Percentiles rank a stretch among this genome's conserved stretches.
These are phyloP conservation scores for Astrocystis sublimbata DNA, from an alignment of 495 filamentous ascomycete genomes.

Conservation along the genomic window DNA sequence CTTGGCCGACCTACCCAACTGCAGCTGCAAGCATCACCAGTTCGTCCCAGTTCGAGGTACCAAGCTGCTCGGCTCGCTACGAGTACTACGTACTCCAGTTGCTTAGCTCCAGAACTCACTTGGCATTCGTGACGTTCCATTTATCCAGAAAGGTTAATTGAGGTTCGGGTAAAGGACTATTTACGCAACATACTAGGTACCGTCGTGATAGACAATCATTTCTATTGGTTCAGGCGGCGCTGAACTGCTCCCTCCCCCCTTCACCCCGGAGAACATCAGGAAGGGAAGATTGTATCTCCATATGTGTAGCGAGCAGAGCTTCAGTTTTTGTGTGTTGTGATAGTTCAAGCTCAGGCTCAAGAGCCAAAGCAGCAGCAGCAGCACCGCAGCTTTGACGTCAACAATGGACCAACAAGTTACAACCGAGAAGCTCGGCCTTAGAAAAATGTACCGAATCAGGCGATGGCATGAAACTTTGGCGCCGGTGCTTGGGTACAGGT, in stretches of 20 bases:
- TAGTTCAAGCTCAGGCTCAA: too few relatives aligned
- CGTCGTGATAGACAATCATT: too few relatives aligned
- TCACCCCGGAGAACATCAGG: too few relatives aligned
- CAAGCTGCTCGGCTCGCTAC: not conserved
- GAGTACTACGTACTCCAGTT: not conserved
- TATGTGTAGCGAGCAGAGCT: too few relatives aligned
- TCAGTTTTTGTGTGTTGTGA: too few relatives aligned
- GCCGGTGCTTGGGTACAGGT: not conserved
- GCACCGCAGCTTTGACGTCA: slow-evolving; percentile 4
- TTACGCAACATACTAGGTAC: not conserved
- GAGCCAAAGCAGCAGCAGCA: too few relatives aligned
- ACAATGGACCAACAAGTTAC: not conserved
- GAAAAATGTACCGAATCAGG: not conserved
- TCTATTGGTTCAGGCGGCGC: too few relatives aligned
- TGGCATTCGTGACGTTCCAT: not conserved
- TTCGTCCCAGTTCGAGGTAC: not conserved
- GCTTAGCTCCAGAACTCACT: not conserved
- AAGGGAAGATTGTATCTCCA: too few relatives aligned
- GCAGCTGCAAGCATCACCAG: not conserved
- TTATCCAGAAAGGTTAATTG: slow-evolving; percentile 6
- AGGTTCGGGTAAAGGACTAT: not conserved
- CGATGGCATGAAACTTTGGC: not conserved
- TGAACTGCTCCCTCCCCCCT: too few relatives aligned
- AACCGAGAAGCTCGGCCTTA: not conserved
- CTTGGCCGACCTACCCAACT: not conserved